Evolutionary conservation across 1,139 yeast species (phyloP).

Genomic region (Suhomyces maxii): DNA sequence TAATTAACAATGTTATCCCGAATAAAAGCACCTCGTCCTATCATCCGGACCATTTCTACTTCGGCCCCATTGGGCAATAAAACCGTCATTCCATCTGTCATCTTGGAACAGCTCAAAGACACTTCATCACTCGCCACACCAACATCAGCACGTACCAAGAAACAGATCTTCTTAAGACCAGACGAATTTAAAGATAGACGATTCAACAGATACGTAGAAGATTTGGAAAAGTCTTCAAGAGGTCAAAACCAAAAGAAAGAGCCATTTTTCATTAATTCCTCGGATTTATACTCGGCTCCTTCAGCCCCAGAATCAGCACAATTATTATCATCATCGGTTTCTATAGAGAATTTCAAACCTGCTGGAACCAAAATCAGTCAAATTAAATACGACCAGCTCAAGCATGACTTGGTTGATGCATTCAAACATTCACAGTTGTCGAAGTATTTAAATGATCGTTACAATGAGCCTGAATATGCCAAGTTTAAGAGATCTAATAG

Average conservation of each 20-base stretch:
- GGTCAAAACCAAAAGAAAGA: not conserved
- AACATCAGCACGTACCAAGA: conserved; percentile 8
- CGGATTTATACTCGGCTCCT: conserved; percentile 2
- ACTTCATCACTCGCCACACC: conserved; percentile 13
- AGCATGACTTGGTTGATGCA: conserved; percentile 14
- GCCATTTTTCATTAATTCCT: conserved; percentile 4
- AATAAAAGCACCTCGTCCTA: conserved; percentile 3
- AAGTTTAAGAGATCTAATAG: conserved; percentile 15
- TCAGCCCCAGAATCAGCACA: conserved; percentile 3
- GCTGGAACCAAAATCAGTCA: conserved; percentile 9
- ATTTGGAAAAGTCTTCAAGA: conserved; percentile 9
- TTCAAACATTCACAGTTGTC: conserved; percentile 17
- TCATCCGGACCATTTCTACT: conserved; percentile 8
- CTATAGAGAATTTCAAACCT: conserved; percentile 16
- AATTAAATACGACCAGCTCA: conserved; percentile 11
- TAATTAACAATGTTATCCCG: conserved; percentile 5
- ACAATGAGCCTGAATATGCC: conserved; percentile 9
- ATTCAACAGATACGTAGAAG: conserved; percentile 13
- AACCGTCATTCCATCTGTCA: conserved; percentile 17
- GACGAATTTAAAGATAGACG: conserved; percentile 16
- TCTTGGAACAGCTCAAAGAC: conserved; percentile 15
- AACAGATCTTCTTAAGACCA: conserved; percentile 19
- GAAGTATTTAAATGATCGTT: conserved; percentile 12
- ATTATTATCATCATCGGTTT: not conserved
- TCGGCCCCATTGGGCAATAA: conserved; percentile 5